phyloP scores from a whole-genome alignment of 2,329 filamentous ascomycete genomes.

The Neoscytalidium dimidiatum region DNA sequence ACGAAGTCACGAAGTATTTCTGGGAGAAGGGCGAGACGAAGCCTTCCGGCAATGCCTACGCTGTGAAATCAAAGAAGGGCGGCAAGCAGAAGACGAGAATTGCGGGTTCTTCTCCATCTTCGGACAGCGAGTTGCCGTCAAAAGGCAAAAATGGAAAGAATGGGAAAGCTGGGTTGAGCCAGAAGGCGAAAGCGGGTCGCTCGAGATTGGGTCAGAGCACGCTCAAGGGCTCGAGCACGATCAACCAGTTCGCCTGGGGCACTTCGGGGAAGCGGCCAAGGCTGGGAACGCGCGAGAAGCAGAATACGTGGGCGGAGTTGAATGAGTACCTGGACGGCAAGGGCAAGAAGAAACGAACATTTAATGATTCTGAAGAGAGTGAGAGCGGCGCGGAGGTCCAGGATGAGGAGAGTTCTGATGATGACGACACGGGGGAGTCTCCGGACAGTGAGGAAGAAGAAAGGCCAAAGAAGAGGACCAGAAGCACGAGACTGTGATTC shows the following conservation, averaged over 20 bases:
- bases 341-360: no score
- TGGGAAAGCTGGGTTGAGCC: not conserved
- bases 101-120: not conserved
- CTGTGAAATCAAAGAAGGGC: slow-evolving; percentile 21
- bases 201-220: not conserved
- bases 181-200: not conserved
- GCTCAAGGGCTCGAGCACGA: slow-evolving; percentile 3
- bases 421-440: not conserved
- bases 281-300: slow-evolving; percentile 27
- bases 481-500: not conserved
- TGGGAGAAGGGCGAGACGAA: slow-evolving; percentile 4
- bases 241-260: slow-evolving; percentile 9
- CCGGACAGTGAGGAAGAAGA: not conserved
- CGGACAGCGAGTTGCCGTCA: not conserved
- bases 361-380: slow-evolving; percentile 19
- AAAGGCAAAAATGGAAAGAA: not conserved
- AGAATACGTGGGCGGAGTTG: slow-evolving; percentile 24
- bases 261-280: slow-evolving; percentile 23
- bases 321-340: slow-evolving; percentile 20
- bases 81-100: not conserved
- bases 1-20: slow-evolving; percentile 8
- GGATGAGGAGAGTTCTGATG: slow-evolving; percentile 12
- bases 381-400: slow-evolving; percentile 23
- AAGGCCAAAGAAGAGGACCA: slow-evolving; percentile 13
- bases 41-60: not conserved